Base-by-base conservation (phyloP, 805 yeast species). In the Priceomyces melissophilus region DNA sequence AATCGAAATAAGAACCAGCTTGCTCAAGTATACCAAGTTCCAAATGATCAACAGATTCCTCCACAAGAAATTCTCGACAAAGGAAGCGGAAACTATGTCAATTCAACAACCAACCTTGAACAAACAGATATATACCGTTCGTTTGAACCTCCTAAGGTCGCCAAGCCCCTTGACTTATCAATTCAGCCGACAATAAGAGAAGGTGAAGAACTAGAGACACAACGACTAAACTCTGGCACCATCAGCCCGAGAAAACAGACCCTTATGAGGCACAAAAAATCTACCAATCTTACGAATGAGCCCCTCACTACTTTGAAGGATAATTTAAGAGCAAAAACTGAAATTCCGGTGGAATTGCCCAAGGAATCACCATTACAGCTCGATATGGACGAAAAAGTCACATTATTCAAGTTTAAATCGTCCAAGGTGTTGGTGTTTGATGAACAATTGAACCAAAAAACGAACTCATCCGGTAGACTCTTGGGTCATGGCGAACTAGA, bases 401-500 rank as follows among this genome's bases (percentile, higher is more conserved):
- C 65, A 6, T 52, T 70, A n/a, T 66, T 68, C 48, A 51, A 54
- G 43, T 59, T 47, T 38, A 57, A 55, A 15, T 52, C 58, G 36
- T 53, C 71, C 2, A 60, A 54, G 15, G 67, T 70, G 12, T 47
- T 65, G 11, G 70, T 66, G 23, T 68, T 54, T 46, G 69, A 68
- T 43, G 67, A 65, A 27, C 60, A 60, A 32, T 44, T 59, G 25
- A 49, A 47, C 23, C 52, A 50, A 10, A 47, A 47, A 25, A 47
- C 34, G 13, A 35, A 44, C 20, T 40, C 53, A 10, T 52, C 65
- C 1, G 84, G 83, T 0, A 60, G 76, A 32, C 54, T 79, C n/a
- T 52, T 82, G 23, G 80, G 84, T 1, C 79, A 77, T 44, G 89
- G 89, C 2, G 65, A 59, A 33, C 69, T 82, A 39, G 79, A 79